Percentiles rank a stretch among this genome's conserved stretches.
Conservation (phyloP, 192 early-diverging fungal genomes). For the Rhizophagus sp. region DNA sequence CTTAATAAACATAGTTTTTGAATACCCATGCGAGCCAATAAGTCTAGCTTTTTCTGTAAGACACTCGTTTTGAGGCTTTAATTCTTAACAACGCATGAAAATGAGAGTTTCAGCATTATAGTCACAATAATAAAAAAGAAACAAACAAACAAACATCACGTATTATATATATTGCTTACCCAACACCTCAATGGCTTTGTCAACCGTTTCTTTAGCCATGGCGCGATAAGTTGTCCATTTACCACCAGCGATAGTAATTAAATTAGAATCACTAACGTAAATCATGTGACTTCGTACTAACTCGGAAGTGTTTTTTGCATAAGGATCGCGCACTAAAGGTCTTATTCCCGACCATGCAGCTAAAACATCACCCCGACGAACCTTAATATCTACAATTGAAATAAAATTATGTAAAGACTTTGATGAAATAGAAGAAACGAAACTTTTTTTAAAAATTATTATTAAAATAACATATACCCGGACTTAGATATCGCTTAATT, state of each 20-base stretch:
- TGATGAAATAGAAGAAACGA: background rate
- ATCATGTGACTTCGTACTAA: conserved; percentile 99
- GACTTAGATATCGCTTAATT: conserved; percentile 86
- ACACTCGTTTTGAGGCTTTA: conserved; percentile 71
- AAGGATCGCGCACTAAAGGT: conserved; percentile 93
- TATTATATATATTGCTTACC: conserved; percentile 14
- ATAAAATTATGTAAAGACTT: background rate
- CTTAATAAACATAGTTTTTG: conserved; percentile 92
- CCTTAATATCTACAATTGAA: conserved; percentile 77
- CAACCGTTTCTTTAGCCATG: conserved; percentile 96
- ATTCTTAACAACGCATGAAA: conserved; percentile 7
- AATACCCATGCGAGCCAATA: conserved; percentile 87
- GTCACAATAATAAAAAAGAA: background rate
- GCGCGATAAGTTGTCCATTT: conserved; percentile 99
- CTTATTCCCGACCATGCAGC: conserved; percentile 98
- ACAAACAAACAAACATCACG: background rate
- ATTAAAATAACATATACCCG: conserved; percentile 38
- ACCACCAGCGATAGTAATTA: conserved; percentile 96
- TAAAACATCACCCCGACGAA: conserved; percentile 94
- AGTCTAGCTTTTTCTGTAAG: conserved; percentile 74
- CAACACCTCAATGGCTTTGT: conserved; percentile 80
- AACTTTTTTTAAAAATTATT: too few species aligned
- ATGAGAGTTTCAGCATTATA: background rate
- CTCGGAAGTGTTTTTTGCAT: conserved; percentile 86
- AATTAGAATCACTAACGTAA: conserved; percentile 73